Conservation (phyloP, 129 eudicot species). For the Saposhnikovia divaricata region DNA sequence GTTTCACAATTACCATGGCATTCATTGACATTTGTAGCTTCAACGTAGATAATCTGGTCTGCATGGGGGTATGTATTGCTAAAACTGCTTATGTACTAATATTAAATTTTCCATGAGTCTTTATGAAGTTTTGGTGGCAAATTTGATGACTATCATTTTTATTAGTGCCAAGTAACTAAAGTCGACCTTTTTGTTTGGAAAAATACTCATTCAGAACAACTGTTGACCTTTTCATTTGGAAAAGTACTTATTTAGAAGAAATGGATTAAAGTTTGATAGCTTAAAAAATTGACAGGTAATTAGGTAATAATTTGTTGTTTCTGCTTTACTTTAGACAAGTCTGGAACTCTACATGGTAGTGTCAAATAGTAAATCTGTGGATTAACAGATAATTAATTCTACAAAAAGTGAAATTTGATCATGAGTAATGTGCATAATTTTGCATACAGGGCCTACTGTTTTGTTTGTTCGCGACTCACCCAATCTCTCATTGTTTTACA, state of each 20-base stretch:
- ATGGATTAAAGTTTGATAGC: neutral
- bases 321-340: neutral
- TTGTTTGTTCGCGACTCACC: neutral
- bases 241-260: neutral
- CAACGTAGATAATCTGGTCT: neutral
- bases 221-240: too few species aligned
- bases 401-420: neutral
- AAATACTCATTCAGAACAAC: neutral
- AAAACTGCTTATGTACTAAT: neutral
- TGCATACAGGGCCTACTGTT: neutral
- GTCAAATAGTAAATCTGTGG: neutral
- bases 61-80: neutral
- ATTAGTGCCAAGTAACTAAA: neutral
- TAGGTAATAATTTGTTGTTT: neutral
- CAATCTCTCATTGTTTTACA: slow-evolving; percentile 2
- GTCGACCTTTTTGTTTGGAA: neutral
- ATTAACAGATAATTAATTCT: neutral
- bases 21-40: neutral
- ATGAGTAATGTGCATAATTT: neutral
- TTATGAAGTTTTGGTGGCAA: neutral
- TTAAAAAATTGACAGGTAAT: neutral
- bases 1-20: neutral
- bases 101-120: neutral
- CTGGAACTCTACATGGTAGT: neutral
- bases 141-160: neutral